Evolutionary conservation across 2,329 filamentous ascomycete genomes (phyloP), one percentile per base, ranked within the genome.

Genomic region (Venturiaceae sp.): DNA sequence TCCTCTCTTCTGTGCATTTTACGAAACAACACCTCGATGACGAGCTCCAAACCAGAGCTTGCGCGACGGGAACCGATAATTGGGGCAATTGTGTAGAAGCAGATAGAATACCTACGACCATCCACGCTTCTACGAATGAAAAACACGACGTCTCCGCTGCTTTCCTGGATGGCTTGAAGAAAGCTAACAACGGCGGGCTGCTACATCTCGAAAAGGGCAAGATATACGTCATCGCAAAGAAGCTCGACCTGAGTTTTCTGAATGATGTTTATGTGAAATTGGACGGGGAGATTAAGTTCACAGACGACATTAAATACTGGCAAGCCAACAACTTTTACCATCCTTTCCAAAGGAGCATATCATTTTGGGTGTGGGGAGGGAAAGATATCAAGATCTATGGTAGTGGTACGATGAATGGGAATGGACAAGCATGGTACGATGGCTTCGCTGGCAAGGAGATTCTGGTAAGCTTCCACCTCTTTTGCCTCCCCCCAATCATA

Each of bases 341-440:
- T 57, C 69, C 69, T 9, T 80, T 79, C 65, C 77, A 80, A 59
- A 77, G 77, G 62, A 82, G 77, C 3, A 80, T 84, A 58, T 81
- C 81, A 58, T 85, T 84, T 64, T 84, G 81, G 79, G 80, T 83
- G 55, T 85, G 82, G 82, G 82, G 82, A 58, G 83, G 83, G 11
- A 76, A 80, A 61, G 67, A 84, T 61, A 81, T 86, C 66, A 80
- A 78, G 62, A 83, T 86, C 62, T 82, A 77, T 59, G 83, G 83
- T 41, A 72, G 76, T 16, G 77, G 82, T 41, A 72, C 78, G 11
- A 71, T 84, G 46, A 80, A 85, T 59, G 81, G 79, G 0, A 82
- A 83, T 60, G 82, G 77, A 4, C 73, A 76, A 56, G 71, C 69
- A 36, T 80, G 77, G 76, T 80, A 77, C 66, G 75, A 79, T 59